Base-by-base conservation (phyloP, 805 yeast species). In the Candida bentonensis region DNA sequence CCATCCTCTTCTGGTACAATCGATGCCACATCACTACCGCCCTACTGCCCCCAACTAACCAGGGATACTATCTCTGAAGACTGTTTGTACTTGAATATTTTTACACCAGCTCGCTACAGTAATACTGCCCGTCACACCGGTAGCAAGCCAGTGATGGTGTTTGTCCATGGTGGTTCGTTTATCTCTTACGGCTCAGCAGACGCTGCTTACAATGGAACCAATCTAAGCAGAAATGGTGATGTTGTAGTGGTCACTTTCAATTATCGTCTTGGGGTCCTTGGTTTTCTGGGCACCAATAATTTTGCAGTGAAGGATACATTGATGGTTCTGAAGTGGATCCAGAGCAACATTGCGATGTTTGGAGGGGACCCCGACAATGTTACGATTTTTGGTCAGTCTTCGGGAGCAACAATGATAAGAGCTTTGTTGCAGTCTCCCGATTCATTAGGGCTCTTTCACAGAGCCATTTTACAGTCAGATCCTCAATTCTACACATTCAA, bases 81-180 rank as follows among this genome's bases (percentile, higher is more conserved):
- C 33, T 51, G 53, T 23, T 41, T 51, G 13, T 49, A 27, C 15
- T 21, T 49, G 39, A 51, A 51, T 27, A 50, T 51, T 3, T 51
- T 47, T 34, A 40, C 49, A 2, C 51, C 53, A 3, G 21, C 33
- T 3, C 30, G 40, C 3, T 27, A 30, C 20, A 15, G 17, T n/a
- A 20, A 13, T 20, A 9, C 15, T 4, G 22, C 36, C 4, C n/a
- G n/a, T n/a, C 22, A 44, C 3, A 9, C 7, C 17, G 36, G 30
- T 15, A 27, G 33, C 15, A 36, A 33, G 23, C 61, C 63, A 1
- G 62, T 60, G 9, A 52, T 52, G 36, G 49, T 56, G n/a, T 62
- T 63, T 60, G 53, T 64, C 30, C 64, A 63, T 44, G 69, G 68
- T 13, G 68, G 69, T 26, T 59, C 64, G 2, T 61, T 57, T 43